Conservation (phyloP, 257 asterid species). For the Leonotis leonurus region DNA sequence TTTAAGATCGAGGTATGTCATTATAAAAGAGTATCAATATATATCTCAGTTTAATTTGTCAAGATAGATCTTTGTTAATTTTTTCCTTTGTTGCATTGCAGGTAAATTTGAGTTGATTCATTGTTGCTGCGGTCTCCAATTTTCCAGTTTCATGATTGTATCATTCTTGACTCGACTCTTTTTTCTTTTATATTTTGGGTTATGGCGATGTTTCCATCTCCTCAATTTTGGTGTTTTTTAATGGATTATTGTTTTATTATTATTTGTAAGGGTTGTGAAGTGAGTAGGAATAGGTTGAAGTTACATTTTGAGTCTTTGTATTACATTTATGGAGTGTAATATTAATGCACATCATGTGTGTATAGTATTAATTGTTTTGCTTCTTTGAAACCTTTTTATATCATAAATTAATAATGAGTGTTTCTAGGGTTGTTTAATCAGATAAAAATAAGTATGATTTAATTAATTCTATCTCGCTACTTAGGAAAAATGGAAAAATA, state of each 20-base stretch:
- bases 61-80: not conserved
- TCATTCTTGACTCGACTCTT: not conserved
- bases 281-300: constrained; percentile 6
- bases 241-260: constrained; percentile 18
- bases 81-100: constrained; percentile 17
- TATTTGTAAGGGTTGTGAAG: constrained; percentile 11
- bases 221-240: constrained; percentile 36
- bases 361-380: constrained; percentile 7
- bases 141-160: constrained; percentile 12
- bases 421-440: too few species aligned
- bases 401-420: too few species aligned
- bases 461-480: too few species aligned
- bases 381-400: too few species aligned
- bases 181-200: not conserved
- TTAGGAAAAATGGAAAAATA: too few species aligned
- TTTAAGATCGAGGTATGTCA: constrained; percentile 23
- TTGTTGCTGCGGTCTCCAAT: constrained; percentile 13
- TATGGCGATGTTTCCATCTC: constrained; percentile 19
- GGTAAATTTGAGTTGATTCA: not conserved
- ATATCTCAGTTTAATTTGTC: not conserved
- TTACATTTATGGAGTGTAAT: not conserved
- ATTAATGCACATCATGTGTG: constrained; percentile 7
- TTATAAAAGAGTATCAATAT: not conserved
- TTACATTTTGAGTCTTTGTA: not conserved
- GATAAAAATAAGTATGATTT: too few species aligned